Percentiles rank a stretch among this genome's conserved stretches.
Conservation (phyloP, 2,329 filamentous ascomycete genomes). For the Fusarium lateritium region DNA sequence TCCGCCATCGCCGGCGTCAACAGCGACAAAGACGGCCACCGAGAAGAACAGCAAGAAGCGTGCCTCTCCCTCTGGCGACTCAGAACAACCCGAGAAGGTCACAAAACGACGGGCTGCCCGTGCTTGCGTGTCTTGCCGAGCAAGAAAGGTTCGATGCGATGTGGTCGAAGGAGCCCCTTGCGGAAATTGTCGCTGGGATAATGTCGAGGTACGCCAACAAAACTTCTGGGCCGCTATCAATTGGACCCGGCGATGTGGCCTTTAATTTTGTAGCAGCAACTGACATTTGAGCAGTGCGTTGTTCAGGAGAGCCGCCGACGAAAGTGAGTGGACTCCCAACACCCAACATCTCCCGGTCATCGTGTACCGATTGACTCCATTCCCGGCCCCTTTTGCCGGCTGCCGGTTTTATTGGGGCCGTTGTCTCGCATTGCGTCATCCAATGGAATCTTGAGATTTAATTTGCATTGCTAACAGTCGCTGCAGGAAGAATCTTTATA, state of each 20-base stretch:
- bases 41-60: conserved; percentile 55
- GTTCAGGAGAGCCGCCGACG: conserved; percentile 87
- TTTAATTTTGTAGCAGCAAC: conserved; percentile 29
- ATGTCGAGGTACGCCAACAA: conserved; percentile 69
- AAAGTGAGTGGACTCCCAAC: conserved; percentile 72
- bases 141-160: conserved; percentile 93
- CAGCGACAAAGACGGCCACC: conserved; percentile 46
- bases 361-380: conserved; percentile 21
- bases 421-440: conserved; percentile 35
- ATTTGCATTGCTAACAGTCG: conserved; percentile 44
- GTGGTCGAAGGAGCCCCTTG: conserved; percentile 91
- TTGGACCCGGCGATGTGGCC: conserved; percentile 17
- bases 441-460: conserved; percentile 21
- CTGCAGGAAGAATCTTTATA: conserved; percentile 61
- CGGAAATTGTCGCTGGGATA: conserved; percentile 87
- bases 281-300: conserved; percentile 65
- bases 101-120: conserved; percentile 90
- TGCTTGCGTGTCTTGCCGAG: conserved; percentile 89
- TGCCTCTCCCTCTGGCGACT: conserved; percentile 50
- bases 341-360: conserved; percentile 16
- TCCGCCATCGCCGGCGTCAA: conserved; percentile 51
- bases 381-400: conserved; percentile 12
- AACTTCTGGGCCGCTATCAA: conserved; percentile 17
- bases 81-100: conserved; percentile 61
- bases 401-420: conserved; percentile 25